Evolutionary conservation across 441 rosid species (phyloP).

Genomic region (Codiaeum variegatum): DNA sequence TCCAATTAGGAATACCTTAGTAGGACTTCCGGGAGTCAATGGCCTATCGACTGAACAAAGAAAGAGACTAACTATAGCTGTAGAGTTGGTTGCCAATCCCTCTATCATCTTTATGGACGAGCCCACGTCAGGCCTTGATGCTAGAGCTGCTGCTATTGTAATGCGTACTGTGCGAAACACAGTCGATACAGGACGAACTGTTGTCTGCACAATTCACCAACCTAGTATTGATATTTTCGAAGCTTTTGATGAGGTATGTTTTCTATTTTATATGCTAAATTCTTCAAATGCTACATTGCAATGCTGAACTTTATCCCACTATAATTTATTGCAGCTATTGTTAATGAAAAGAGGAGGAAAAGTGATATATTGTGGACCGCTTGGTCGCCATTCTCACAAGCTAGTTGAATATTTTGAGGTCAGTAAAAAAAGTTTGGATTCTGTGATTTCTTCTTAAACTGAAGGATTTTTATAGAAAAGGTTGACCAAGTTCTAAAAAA

Average conservation of each 20-base stretch:
- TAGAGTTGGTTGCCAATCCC: conserved; percentile 80
- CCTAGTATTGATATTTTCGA: conserved; percentile 87
- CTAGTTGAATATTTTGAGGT: conserved; percentile 57
- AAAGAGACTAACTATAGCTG: conserved; percentile 77
- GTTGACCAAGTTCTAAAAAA: no score
- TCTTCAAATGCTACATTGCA: no score
- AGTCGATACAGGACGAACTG: conserved; percentile 78
- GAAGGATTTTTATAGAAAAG: neutral
- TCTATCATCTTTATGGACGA: conserved; percentile 85
- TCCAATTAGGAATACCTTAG: conserved; percentile 48
- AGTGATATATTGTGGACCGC: conserved; percentile 53
- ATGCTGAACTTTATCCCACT: no score
- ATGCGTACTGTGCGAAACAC: conserved; percentile 86
- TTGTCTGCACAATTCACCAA: conserved; percentile 86
- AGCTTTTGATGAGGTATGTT: conserved; percentile 73
- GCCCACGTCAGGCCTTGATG: conserved; percentile 85
- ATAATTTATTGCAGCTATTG: conserved; percentile 31
- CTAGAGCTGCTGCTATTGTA: conserved; percentile 85
- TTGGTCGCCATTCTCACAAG: conserved; percentile 46
- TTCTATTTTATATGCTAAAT: neutral
- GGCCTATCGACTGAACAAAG: conserved; percentile 81
- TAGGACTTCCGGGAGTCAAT: conserved; percentile 63
- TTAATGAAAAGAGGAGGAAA: conserved; percentile 64
- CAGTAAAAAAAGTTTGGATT: conserved; percentile 6
- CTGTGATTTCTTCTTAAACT: neutral